Evolutionary conservation across 1,284 basidiomycete genomes (phyloP).

Genomic region (Cutaneotrichosporon mucoides): DNA sequence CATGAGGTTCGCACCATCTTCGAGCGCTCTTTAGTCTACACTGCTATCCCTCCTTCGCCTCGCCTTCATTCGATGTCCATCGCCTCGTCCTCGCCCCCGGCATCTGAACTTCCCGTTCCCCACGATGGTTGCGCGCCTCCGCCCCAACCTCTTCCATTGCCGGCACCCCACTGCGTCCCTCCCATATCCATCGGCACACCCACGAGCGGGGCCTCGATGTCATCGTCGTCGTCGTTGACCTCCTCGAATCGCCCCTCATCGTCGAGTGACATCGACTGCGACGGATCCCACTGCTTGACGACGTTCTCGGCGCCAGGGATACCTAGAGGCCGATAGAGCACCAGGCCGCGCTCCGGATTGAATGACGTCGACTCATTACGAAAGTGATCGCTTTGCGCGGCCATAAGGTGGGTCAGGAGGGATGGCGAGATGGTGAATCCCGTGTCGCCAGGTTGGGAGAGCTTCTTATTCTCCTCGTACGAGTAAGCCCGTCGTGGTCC

Average conservation of each 20-base stretch:
- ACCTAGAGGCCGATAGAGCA: slow-evolving; percentile 38
- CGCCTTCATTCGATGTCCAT: slow-evolving; percentile 11
- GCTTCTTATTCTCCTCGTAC: slow-evolving; percentile 18
- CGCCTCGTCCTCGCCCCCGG: slow-evolving; percentile 3
- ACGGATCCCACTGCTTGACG: slow-evolving; percentile 12
- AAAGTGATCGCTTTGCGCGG: slow-evolving; percentile 29
- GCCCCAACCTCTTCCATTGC: not conserved
- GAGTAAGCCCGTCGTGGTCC: slow-evolving; percentile 6
- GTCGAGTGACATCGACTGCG: too few relatives aligned
- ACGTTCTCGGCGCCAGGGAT: slow-evolving; percentile 11
- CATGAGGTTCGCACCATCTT: not conserved
- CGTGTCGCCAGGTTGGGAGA: slow-evolving; percentile 39
- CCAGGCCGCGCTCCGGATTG: slow-evolving; percentile 25
- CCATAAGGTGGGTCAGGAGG: slow-evolving; percentile 42
- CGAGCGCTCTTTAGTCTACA: too few relatives aligned
- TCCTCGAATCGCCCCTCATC: not conserved
- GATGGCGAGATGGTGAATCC: slow-evolving; percentile 44
- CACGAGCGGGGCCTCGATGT: not conserved
- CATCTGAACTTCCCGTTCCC: too few relatives aligned
- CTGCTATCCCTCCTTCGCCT: not conserved
- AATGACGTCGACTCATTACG: not conserved
- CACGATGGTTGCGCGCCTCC: too few relatives aligned
- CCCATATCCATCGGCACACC: slow-evolving; percentile 1
- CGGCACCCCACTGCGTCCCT: not conserved
- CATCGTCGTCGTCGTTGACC: slow-evolving; percentile 9